Evolutionary conservation across 305 asterid genomes (phyloP), one percentile per base, ranked within the genome.

Genomic region (Solanum hybrid): DNA sequence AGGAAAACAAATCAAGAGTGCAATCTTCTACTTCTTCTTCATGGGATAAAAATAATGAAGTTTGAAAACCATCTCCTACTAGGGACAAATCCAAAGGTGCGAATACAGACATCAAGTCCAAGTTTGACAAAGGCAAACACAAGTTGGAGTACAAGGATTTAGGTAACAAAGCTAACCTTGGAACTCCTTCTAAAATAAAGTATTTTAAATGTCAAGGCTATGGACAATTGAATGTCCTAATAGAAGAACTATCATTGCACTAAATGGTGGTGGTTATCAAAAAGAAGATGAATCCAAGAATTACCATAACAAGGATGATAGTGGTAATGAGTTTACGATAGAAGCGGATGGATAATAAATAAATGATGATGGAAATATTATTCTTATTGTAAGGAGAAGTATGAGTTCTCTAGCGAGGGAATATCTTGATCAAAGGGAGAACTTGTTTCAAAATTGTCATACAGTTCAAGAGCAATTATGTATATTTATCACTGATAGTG

Each of bases 401-500:
- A 20, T 67, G 74, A 67, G 29, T 67, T 4, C 12, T 22, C 28
- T 20, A 67, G 29, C 24, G 5, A 67, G 24, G 12, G 12, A 67
- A 67, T 28, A 67, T 67, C 29, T 67, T 67, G 29, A 67, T 20
- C 29, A 67, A 42, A 42, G 10, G 28, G 12, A 67, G 29, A 57
- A 57, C 10, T 18, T 57, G 24, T 57, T 57, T 57, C n/a, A 57
- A 18, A 57, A 18, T 57, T 57, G 10, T 20, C 22, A 8, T 16
- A 9, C 93, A 78, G 76, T 80, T 91, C 36, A 90, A 90, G 28
- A 89, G 90, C 37, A 91, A 90, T 40, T 91, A 90, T 87, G 88
- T 61, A 31, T 87, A 10, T 39, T 39, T 39, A 39, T 39, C 42
- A 39, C 13, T 39, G 42, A 39, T 39, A 39, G 42, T 39, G 13